Base-by-base conservation (phyloP, 305 asterid species). In the Fraxinus nigra region DNA sequence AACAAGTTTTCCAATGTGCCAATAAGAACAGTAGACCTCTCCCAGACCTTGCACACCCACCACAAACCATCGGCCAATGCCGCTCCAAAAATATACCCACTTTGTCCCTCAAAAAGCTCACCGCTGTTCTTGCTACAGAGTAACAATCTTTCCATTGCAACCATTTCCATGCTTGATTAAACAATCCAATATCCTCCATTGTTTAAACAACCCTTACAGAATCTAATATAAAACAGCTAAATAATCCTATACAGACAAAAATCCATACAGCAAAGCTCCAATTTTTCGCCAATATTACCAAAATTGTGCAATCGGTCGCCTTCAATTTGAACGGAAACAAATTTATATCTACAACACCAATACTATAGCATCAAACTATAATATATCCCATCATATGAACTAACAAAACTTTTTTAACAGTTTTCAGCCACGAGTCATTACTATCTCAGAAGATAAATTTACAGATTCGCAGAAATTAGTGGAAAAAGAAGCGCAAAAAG, bases 101-200 rank as follows among this genome's bases (percentile, higher is more conserved):
- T 82, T 90, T 92, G 81, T 95, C 98, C 87, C 98, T 89, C 28
- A 87, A 78, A 86, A 93, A 95, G 82, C 92, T 84, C 78, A 83
- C 81, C 8, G 83, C 37, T 83, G 92, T 87, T 82, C 86, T 89
- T 30, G 92, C 89, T 20, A 92, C 93, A 75, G 92, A 93, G 86
- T 90, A 97, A 80, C 91, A 87, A 82, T 85, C 91, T 87, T 93
- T 92, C 2, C 97, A 92, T 90, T 86, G 95, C 86, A 95, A 77
- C 98, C 98, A 97, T 89, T 90, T 89, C 94, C 93, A 92, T 79
- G 89, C 95, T 87, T 97, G 98, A 80, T 92, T 92, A 88, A 97
- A 97, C 82, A 97, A 82, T 80, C 98, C 97, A 84, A 97, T 97
- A 90, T 97, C 98, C 94, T 97, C 99, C 99, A 97, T 96, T 77